Conservation (phyloP, 371 early-diverging fungal species). For the Amoeboaphelidium protococcarum region DNA sequence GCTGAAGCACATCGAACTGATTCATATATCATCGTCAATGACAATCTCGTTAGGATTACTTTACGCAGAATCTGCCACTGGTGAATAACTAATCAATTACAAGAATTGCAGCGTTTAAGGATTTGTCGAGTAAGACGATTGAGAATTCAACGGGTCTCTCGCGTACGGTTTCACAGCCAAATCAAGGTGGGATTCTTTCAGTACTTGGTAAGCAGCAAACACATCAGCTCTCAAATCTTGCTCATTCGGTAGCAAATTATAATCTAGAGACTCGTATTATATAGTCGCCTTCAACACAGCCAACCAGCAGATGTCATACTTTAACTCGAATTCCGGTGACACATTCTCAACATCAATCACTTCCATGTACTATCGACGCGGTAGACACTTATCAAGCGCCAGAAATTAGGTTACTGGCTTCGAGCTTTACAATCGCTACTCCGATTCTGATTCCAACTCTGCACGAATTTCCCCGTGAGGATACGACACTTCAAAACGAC, state of each 20-base stretch:
- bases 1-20: too few relatives aligned
- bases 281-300: constrained; percentile 36
- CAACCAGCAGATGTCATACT: constrained; percentile 69
- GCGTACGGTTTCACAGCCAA: too few relatives aligned
- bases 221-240: too few relatives aligned
- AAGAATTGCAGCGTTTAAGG: too few relatives aligned
- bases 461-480: background rate
- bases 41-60: too few relatives aligned
- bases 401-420: constrained; percentile 22
- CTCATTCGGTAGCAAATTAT: constrained; percentile 17
- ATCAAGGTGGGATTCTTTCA: too few relatives aligned
- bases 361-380: constrained; percentile 26
- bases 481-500: constrained; percentile 33
- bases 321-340: constrained; percentile 13
- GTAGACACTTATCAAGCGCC: constrained; percentile 36
- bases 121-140: too few relatives aligned
- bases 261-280: constrained; percentile 18
- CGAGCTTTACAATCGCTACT: background rate
- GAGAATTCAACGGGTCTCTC: too few relatives aligned
- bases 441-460: background rate
- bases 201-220: too few relatives aligned
- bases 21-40: too few relatives aligned
- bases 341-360: constrained; percentile 7
- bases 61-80: too few relatives aligned
- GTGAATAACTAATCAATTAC: too few relatives aligned